phyloP scores from a whole-genome alignment of 78 protist species.

The Planoprotostelium fungivorum region DNA sequence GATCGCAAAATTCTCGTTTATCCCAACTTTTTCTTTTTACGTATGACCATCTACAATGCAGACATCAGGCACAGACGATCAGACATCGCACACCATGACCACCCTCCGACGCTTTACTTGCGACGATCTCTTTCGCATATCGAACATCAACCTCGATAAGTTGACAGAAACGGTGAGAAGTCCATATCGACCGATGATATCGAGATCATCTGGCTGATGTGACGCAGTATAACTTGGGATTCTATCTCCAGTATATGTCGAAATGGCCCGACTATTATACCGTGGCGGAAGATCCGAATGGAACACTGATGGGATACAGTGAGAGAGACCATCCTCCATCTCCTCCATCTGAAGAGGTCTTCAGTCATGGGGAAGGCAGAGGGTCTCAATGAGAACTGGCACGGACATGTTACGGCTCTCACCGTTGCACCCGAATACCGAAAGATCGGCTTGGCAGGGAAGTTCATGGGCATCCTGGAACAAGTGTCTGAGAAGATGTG shows the following conservation, averaged over 20 bases:
- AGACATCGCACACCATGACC: constrained; percentile 79
- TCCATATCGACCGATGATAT: neutral
- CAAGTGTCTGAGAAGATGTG: constrained; percentile 71
- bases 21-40: too few species aligned
- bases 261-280: constrained; percentile 87
- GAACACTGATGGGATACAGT: constrained; percentile 86
- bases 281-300: constrained; percentile 69
- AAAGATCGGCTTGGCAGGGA: constrained; percentile 73
- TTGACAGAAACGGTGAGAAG: constrained; percentile 67
- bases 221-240: constrained; percentile 72
- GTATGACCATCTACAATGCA: too few species aligned
- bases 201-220: neutral
- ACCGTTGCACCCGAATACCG: constrained; percentile 94
- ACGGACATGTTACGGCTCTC: constrained; percentile 97
- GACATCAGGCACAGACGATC: too few species aligned
- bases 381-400: constrained; percentile 84
- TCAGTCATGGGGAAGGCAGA: constrained; percentile 86
- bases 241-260: constrained; percentile 88
- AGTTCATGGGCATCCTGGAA: constrained; percentile 89
- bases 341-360: neutral
- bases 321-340: neutral
- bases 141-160: constrained; percentile 73
- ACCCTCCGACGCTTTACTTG: constrained; percentile 54
- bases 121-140: constrained; percentile 68
- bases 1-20: too few species aligned